Evolutionary conservation across 192 early-diverging fungal genomes (phyloP).

Genomic region (Glomus cerebriforme): DNA sequence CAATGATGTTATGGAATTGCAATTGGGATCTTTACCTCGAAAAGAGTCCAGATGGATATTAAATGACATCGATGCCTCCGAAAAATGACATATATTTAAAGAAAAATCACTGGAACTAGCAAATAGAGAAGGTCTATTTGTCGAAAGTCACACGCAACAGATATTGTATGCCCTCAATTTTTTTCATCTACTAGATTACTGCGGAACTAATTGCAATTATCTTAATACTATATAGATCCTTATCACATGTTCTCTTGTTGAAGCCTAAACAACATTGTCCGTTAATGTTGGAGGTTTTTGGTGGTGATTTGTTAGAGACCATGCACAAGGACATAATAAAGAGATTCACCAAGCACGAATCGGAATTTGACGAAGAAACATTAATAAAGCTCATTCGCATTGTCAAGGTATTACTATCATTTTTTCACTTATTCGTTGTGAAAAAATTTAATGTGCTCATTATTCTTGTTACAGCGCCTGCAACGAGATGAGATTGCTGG

Average conservation of each 20-base stretch:
- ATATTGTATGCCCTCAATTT: constrained; percentile 32
- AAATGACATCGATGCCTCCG: constrained; percentile 15
- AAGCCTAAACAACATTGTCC: constrained; percentile 27
- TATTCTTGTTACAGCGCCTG: constrained; percentile 22
- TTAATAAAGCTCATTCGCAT: constrained; percentile 10
- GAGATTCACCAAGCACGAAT: neutral
- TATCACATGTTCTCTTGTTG: constrained; percentile 32
- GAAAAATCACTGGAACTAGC: constrained; percentile 20
- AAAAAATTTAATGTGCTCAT: constrained; percentile 25
- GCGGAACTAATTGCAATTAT: constrained; percentile 35
- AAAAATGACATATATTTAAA: constrained; percentile 30
- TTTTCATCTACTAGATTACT: constrained; percentile 32
- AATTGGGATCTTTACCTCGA: constrained; percentile 23
- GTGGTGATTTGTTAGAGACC: constrained; percentile 14
- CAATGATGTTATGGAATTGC: constrained; percentile 14
- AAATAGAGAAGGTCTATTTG: constrained; percentile 26
- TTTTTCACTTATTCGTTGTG: constrained; percentile 24
- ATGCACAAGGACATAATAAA: constrained; percentile 20
- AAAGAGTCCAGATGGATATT: constrained; percentile 30
- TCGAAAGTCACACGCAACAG: constrained; percentile 21
- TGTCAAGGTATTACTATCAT: constrained; percentile 15
- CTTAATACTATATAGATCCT: constrained; percentile 31
- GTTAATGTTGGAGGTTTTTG: constrained; percentile 26
- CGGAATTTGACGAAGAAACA: too few species aligned
- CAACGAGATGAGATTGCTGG: constrained; percentile 14